phyloP scores from a whole-genome alignment of 2,329 filamentous ascomycete species.

The Penicillium sp. region DNA sequence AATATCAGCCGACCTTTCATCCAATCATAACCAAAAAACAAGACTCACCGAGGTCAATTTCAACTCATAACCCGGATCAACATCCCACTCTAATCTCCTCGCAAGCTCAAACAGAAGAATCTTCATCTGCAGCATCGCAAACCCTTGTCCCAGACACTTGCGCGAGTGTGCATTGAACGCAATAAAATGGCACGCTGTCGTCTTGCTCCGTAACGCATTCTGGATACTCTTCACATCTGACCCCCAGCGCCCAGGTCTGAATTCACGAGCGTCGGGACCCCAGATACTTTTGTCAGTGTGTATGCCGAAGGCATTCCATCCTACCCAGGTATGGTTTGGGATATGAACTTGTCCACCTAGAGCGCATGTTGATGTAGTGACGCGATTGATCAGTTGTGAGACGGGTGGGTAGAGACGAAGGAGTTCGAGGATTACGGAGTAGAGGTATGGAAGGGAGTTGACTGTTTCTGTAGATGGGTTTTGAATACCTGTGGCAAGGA shows the following conservation, averaged over 20 bases:
- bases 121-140: constrained; percentile 29
- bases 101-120: constrained; percentile 24
- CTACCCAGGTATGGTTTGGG: constrained; percentile 38
- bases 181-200: constrained; percentile 27
- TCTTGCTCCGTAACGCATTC: constrained; percentile 21
- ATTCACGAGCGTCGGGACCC: constrained; percentile 30
- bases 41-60: constrained; percentile 27
- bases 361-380: constrained; percentile 27
- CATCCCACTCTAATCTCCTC: constrained; percentile 16
- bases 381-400: constrained; percentile 48
- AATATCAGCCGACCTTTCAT: constrained; percentile 6
- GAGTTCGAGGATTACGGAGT: constrained; percentile 45
- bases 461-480: constrained; percentile 24
- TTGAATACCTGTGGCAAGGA: constrained; percentile 14
- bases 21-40: background rate
- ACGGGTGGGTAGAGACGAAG: constrained; percentile 50
- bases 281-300: constrained; percentile 36
- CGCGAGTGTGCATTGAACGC: constrained; percentile 29
- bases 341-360: constrained; percentile 29
- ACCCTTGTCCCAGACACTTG: constrained; percentile 29
- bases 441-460: constrained; percentile 42
- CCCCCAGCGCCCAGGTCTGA: constrained; percentile 38
- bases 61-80: constrained; percentile 22
- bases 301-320: constrained; percentile 42
- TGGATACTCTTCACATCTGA: constrained; percentile 32